Base-by-base conservation (phyloP, 2,329 filamentous ascomycete genomes). In the Fusarium pseudonygamai region DNA sequence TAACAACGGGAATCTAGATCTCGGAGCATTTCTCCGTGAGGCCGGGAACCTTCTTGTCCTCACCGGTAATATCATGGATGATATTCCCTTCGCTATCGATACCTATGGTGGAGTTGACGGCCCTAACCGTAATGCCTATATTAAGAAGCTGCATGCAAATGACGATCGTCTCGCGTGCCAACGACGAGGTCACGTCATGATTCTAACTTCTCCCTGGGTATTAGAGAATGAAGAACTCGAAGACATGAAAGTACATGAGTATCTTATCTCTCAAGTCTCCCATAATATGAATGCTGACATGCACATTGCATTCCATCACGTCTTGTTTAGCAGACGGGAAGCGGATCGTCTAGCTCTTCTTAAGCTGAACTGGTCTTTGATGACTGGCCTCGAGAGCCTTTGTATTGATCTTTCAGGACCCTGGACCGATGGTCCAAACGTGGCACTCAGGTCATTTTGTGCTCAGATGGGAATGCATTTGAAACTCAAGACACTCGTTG, bases 401-500 rank as follows among this genome's bases (percentile, higher is more conserved):
- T 73, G 52, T 15, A 39, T 73, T 22, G 62, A 73, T 40, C 37
- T 73, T 22, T 39, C 40, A 36, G 37, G 49, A 14, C 34, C 36
- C 18, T 53, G 50, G 58, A 36, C 22, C 28, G n/a, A 45, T 34
- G 39, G 28, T 13, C 18, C n/a, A 18, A 22, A 8, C 22, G 18
- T 6, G 10, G 43, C 36, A 16, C 32, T 61, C 37, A 37, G 36
- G 32, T 10, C 7, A 16, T 10, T 61, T 18, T 59, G 46, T 45
- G 7, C n/a, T 15, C n/a, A 53, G 15, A 64, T 64, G 67, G 43
- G 36, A 12, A 30, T 16, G 24, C 62, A 64, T 16, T 46, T 73
- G 30, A 49, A 50, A 10, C 71, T 73, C 59, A 68, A 73, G 50
- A 67, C 47, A 30, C 37, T 73, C 8, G 59, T 73, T 37, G 13